phyloP scores from a whole-genome alignment of 169 alveolate genomes.

The Eimeria acervulina region DNA sequence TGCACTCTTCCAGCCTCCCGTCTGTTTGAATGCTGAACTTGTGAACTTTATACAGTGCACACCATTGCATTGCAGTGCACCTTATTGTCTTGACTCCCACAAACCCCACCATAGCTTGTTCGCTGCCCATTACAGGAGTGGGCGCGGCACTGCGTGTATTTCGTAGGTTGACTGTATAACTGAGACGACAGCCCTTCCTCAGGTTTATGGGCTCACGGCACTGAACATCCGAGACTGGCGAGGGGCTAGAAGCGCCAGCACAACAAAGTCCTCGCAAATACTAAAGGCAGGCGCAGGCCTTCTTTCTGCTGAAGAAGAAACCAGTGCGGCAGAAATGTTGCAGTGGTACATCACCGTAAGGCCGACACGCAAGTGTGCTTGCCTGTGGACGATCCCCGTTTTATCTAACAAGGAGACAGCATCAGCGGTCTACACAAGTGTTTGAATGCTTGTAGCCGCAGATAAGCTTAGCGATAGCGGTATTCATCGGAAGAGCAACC shows the following conservation, averaged over 20 bases:
- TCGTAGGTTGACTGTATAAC: constrained; percentile 55
- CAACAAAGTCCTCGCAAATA: constrained; percentile 46
- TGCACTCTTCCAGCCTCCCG: neutral
- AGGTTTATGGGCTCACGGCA: constrained; percentile 61
- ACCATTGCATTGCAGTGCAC: neutral
- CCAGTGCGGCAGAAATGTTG: constrained; percentile 51
- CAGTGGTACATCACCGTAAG: constrained; percentile 81
- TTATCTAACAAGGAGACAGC: neutral
- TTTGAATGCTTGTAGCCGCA: neutral
- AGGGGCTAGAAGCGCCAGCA: constrained; percentile 75
- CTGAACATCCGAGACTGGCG: constrained; percentile 79
- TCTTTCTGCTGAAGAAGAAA: constrained; percentile 3
- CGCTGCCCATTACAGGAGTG: no score
- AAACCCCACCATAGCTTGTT: no score
- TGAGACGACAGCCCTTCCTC: constrained; percentile 69
- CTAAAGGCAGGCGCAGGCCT: constrained; percentile 59
- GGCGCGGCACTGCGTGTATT: neutral
- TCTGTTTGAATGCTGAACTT: neutral
- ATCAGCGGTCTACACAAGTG: neutral
- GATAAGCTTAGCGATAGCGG: neutral
- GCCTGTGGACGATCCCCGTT: neutral
- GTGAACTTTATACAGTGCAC: neutral
- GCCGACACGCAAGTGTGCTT: neutral
- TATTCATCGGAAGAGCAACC: neutral
- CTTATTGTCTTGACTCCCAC: neutral